These are phyloP conservation scores for Miscanthus lutarioriparius DNA, from an alignment of 176 grass and related monocot genomes.

Conservation along the genomic window DNA sequence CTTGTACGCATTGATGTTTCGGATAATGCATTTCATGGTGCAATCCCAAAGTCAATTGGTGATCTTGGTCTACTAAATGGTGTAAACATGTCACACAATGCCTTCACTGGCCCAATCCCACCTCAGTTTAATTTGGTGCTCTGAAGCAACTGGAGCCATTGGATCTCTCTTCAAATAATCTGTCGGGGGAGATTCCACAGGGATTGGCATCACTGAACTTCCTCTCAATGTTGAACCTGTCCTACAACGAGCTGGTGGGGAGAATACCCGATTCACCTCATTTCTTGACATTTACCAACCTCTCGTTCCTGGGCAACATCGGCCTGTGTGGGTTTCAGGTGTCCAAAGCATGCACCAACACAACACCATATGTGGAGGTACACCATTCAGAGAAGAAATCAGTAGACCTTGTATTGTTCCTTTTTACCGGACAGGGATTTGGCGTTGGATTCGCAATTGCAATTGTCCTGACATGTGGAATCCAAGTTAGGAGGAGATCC, in stretches of 20 bases:
- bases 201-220: background rate
- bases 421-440: background rate
- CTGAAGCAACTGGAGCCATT: background rate
- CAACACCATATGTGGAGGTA: background rate
- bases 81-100: constrained; percentile 45
- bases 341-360: background rate
- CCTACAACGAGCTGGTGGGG: background rate
- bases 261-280: background rate
- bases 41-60: background rate
- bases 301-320: background rate
- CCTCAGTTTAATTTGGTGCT: background rate
- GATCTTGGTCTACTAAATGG: background rate
- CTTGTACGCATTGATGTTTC: background rate
- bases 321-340: background rate
- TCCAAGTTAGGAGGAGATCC: background rate
- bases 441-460: background rate
- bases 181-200: background rate
- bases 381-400: background rate
- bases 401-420: background rate
- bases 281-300: constrained; percentile 1
- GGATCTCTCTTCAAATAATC: background rate
- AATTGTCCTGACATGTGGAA: background rate
- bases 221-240: background rate
- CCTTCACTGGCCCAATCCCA: constrained; percentile 41
- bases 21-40: background rate